phyloP scores from a whole-genome alignment of 2,329 filamentous ascomycete genomes.

The Sporothrix pallida region DNA sequence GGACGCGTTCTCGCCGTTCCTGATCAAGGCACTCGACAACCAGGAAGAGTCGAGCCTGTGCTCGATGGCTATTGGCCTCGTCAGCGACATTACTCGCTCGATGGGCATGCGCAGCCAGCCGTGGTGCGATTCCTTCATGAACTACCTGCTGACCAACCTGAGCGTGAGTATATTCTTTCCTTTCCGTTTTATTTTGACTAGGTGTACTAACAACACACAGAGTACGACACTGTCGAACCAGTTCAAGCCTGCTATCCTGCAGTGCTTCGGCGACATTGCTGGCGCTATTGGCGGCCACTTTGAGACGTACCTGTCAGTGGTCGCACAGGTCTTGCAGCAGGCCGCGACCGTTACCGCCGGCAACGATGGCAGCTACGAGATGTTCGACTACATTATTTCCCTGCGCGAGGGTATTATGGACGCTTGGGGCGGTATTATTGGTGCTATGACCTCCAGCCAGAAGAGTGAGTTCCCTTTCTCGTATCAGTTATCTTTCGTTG shows the following conservation, averaged over 20 bases:
- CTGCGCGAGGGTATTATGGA: conserved; percentile 98
- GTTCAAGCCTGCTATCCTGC: conserved; percentile 96
- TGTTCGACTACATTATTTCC: conserved; percentile 95
- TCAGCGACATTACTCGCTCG: conserved; percentile 93
- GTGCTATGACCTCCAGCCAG: conserved; percentile 83
- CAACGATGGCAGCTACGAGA: conserved; percentile 85
- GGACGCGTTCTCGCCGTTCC: conserved; percentile 89
- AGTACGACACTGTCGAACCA: conserved; percentile 89
- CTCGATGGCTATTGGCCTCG: conserved; percentile 95
- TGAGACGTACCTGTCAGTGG: conserved; percentile 88
- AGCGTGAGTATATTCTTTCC: conserved; percentile 60
- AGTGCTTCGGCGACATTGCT: conserved; percentile 97
- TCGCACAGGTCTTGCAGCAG: conserved; percentile 92
- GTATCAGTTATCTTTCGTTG: neutral
- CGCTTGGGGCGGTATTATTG: conserved; percentile 96
- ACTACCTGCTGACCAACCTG: conserved; percentile 90
- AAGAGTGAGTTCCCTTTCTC: conserved; percentile 64
- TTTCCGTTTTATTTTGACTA: conserved; percentile 34
- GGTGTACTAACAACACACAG: conserved; percentile 48
- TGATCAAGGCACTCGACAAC: conserved; percentile 93
- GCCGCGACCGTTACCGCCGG: conserved; percentile 81
- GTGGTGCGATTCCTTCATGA: conserved; percentile 98
- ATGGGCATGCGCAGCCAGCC: conserved; percentile 89
- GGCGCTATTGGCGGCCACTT: conserved; percentile 91
- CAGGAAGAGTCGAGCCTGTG: conserved; percentile 94